Evolutionary conservation across 2,329 filamentous ascomycete species (phyloP), one percentile per base, ranked within the genome.

Genomic region (Cercospora beticola): DNA sequence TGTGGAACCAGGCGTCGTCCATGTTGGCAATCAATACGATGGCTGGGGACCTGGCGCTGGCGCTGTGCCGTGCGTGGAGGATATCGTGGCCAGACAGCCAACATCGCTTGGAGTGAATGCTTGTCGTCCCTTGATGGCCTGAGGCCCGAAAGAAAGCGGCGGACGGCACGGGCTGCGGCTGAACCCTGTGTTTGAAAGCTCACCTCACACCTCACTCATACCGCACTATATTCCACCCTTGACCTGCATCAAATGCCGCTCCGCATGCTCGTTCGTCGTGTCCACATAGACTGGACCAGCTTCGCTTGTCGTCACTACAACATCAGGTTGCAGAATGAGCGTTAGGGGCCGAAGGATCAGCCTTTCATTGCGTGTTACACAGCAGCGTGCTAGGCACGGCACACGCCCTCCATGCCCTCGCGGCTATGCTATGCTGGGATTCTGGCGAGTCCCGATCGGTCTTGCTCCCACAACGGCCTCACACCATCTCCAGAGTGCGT

Each of bases 1-100:
- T 80, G 75, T 80, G 92, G 82, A 94, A 93, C 91, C 92, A 94
- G 31, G 90, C 89, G 80, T 94, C 92, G 80, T 94, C 92, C 78
- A 80, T 80, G 33, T 26, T 56, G 49, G 23, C 49, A 28, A 56
- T 56, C 49, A 30, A 43, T 54, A 59, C 36, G 30, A 36, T 33
- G 23, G 62, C 33, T 23, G 31, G 21, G 10, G 46, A 31, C 49
- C 52, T 54, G 49, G 62, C 62, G 36, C 52, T 54, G 49, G 62
- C 62, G 36, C 21, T 36, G 62, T 36, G 62, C 62, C 36, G 49
- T 56, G 16, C 30, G 46, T 23, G 31, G 26, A 12, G n/a, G 18
- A 18, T 6, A 57, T 21, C 3, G 33, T 56, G 49, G 23, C 62
- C 62, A 57, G 49, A 64, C 36, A 28, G 23, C 49, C 21, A 28